phyloP scores from a whole-genome alignment of 208 protist species.

The Acanthamoeba healyi region DNA sequence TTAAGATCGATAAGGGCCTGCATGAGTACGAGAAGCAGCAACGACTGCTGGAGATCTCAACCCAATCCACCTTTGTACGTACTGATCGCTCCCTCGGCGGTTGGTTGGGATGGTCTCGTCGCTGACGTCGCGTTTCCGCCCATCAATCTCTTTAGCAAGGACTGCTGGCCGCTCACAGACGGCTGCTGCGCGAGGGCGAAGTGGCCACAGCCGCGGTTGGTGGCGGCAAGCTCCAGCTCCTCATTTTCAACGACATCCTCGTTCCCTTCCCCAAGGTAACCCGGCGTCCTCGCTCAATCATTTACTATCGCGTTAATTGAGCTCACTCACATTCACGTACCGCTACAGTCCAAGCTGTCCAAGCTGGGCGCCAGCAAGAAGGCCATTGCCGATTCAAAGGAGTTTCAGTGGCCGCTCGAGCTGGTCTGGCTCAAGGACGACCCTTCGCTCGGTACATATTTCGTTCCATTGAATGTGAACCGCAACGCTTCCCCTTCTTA shows the following conservation, averaged over 20 bases:
- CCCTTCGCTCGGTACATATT: slow-evolving; percentile 47
- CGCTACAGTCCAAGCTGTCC: slow-evolving; percentile 24
- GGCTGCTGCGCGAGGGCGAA: slow-evolving; percentile 57
- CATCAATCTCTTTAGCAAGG: slow-evolving; percentile 61
- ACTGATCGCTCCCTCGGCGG: too few species aligned
- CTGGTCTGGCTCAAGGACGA: slow-evolving; percentile 72
- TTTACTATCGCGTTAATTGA: neutral
- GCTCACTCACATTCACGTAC: too few species aligned
- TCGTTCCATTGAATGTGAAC: too few species aligned
- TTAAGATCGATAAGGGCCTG: slow-evolving; percentile 63
- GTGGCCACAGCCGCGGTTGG: slow-evolving; percentile 10
- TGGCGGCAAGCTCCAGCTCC: slow-evolving; percentile 58
- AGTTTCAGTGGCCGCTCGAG: slow-evolving; percentile 73
- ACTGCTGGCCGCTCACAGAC: slow-evolving; percentile 53
- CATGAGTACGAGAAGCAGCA: slow-evolving; percentile 75
- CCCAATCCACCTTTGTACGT: slow-evolving; percentile 54
- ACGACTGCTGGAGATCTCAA: slow-evolving; percentile 61
- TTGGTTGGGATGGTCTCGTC: neutral
- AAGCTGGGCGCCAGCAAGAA: slow-evolving; percentile 38
- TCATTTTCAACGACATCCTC: slow-evolving; percentile 73
- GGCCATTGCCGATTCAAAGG: slow-evolving; percentile 57
- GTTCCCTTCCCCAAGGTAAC: slow-evolving; percentile 62
- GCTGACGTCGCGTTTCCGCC: neutral
- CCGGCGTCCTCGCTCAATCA: neutral
- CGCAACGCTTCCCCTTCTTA: too few species aligned